These are phyloP conservation scores for Closterium sp. DNA, from an alignment of 139 green algal genomes.

Conservation along the genomic window DNA sequence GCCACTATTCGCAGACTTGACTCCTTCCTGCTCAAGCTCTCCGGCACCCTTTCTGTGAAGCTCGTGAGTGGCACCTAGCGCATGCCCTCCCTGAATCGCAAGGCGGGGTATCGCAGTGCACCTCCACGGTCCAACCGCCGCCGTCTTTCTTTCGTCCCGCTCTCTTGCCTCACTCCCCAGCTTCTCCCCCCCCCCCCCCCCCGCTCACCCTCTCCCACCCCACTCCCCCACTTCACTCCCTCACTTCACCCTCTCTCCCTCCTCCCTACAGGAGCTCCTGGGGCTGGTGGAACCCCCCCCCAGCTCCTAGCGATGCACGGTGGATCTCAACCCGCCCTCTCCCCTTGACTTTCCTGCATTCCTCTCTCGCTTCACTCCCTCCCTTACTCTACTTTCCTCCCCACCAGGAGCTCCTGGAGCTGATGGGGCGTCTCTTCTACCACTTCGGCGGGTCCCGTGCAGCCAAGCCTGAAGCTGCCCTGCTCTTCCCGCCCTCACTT, in stretches of 20 bases:
- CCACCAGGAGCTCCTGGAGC: neutral
- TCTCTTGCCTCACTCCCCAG: neutral
- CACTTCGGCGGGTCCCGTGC: constrained; percentile 29
- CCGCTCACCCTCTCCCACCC: no score
- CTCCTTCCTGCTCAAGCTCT: no score
- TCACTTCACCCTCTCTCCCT: neutral
- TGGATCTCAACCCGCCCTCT: no score
- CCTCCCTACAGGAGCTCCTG: neutral
- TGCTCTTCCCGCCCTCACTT: neutral
- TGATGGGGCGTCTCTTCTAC: constrained; percentile 27
- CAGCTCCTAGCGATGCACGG: no score
- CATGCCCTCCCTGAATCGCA: no score
- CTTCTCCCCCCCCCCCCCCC: neutral
- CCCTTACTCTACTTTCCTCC: neutral
- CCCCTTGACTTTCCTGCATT: no score
- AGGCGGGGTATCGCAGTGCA: no score
- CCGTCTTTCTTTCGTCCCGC: neutral
- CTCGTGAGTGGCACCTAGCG: no score
- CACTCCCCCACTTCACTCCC: neutral
- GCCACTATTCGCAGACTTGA: no score
- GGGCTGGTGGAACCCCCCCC: neutral
- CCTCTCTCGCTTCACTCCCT: neutral
- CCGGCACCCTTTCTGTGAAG: no score
- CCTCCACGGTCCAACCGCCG: no score
- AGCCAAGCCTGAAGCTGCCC: no score